Evolutionary conservation across 306 rosid genomes (phyloP).

Genomic region (Trifolium subterraneum): DNA sequence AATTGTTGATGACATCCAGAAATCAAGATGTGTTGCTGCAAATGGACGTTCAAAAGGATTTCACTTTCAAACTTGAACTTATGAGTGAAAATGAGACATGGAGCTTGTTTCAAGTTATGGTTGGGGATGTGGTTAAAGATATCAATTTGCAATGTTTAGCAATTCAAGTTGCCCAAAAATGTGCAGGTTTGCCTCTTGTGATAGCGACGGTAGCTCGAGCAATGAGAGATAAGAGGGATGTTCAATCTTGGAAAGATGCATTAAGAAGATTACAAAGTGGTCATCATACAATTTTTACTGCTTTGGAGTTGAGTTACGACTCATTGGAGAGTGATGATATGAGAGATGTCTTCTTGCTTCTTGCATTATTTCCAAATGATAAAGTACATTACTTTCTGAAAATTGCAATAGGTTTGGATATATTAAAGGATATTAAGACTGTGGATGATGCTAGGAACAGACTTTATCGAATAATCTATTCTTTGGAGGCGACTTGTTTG

Average conservation of each 20-base stretch:
- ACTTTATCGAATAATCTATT: not conserved
- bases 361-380: not conserved
- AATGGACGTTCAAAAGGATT: slow-evolving; percentile 8
- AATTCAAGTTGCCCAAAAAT: slow-evolving; percentile 11
- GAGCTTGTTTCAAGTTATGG: slow-evolving; percentile 5
- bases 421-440: not conserved
- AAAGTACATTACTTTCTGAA: not conserved
- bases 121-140: slow-evolving; percentile 1
- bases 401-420: slow-evolving; percentile 19
- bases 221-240: not conserved
- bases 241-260: not conserved
- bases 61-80: slow-evolving; percentile 2
- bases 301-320: not conserved
- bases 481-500: slow-evolving; percentile 15
- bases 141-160: not conserved
- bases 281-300: not conserved
- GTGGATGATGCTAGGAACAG: slow-evolving; percentile 5
- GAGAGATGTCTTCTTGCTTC: not conserved
- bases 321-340: not conserved
- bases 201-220: not conserved
- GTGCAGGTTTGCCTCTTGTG: slow-evolving; percentile 1
- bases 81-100: not conserved
- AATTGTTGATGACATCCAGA: slow-evolving; percentile 31
- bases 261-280: not conserved
- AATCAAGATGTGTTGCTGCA: not conserved